Conservation (phyloP, 192 early-diverging fungal genomes). For the Coemansia sp. region DNA sequence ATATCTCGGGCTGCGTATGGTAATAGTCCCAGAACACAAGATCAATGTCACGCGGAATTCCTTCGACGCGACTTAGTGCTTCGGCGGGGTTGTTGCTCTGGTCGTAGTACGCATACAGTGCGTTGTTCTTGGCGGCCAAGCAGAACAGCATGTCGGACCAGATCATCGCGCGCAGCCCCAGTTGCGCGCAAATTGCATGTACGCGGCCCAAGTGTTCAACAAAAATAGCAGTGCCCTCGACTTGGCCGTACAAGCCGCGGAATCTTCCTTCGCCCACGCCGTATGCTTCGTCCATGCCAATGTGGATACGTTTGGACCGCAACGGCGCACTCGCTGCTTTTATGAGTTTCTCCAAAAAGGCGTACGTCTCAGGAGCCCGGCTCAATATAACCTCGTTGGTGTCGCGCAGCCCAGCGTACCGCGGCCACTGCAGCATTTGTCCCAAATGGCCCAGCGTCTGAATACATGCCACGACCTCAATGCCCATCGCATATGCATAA, state of each 20-base stretch:
- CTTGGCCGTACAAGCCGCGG: constrained; percentile 69
- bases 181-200: constrained; percentile 63
- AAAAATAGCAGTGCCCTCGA: constrained; percentile 73
- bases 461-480: constrained; percentile 86
- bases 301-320: constrained; percentile 76
- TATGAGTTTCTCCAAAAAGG: constrained; percentile 74
- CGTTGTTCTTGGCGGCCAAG: constrained; percentile 76
- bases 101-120: constrained; percentile 81
- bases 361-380: constrained; percentile 73
- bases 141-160: constrained; percentile 81
- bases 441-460: constrained; percentile 89
- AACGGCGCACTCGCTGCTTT: constrained; percentile 64
- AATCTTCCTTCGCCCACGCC: constrained; percentile 85
- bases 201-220: constrained; percentile 73
- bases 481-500: constrained; percentile 71
- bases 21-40: constrained; percentile 91
- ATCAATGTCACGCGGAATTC: constrained; percentile 65
- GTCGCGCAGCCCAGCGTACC: constrained; percentile 72
- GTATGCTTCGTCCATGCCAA: constrained; percentile 88
- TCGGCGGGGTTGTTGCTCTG: constrained; percentile 60
- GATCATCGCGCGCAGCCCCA: constrained; percentile 71
- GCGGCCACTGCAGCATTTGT: constrained; percentile 87
- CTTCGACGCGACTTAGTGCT: constrained; percentile 47
- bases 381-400: constrained; percentile 77
- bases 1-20: constrained; percentile 69